Evolutionary conservation across 2,329 filamentous ascomycete genomes (phyloP), one percentile per base, ranked within the genome.

Genomic region (Cercospora zeae-maydis): DNA sequence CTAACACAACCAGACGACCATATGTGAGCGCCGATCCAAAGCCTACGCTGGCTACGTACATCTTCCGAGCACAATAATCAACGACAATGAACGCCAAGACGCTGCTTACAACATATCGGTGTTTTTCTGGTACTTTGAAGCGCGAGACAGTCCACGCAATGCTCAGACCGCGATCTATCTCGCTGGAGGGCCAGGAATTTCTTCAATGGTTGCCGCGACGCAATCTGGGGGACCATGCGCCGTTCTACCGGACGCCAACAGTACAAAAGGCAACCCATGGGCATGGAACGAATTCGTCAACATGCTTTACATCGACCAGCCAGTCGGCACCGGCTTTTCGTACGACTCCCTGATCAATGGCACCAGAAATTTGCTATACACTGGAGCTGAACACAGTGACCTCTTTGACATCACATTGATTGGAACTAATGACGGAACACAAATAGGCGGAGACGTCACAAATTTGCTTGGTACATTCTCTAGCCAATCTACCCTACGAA

Each of bases 61-160:
- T 70, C 75, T 86, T 3, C 82, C 82, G 1, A 76, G 78, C 3
- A 74, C 76, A 24, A 74, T 75, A 14, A 54, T 71, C 8, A 24
- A 53, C 16, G 69, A 67, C 30, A 34, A 67, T 30, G 33, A 64
- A 7, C 62, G 66, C 51, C 57, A 55, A 3, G 47, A 30, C 13
- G 61, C 63, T 10, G 59, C 63, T 7, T 74, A 73, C 65, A 70
- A 70, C 56, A 66, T 69, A 4, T 70, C 67, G 69, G 87, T 83
- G 53, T 88, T 87, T 74, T 88, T 88, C 75, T 86, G 84, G 84
- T 88, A 86, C 70, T 83, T 88, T 68, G 84, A 87, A 69, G 78
- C 85, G 5, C 78, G 83, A 8, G 77, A 83, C 4, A 76, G 80
- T 67, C 78, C 84, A 1, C 66, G 72, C 9, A 77, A 80, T 57